Evolutionary conservation across 2,329 filamentous ascomycete species (phyloP), one percentile per base, ranked within the genome.

Genomic region (Nemania sp.): DNA sequence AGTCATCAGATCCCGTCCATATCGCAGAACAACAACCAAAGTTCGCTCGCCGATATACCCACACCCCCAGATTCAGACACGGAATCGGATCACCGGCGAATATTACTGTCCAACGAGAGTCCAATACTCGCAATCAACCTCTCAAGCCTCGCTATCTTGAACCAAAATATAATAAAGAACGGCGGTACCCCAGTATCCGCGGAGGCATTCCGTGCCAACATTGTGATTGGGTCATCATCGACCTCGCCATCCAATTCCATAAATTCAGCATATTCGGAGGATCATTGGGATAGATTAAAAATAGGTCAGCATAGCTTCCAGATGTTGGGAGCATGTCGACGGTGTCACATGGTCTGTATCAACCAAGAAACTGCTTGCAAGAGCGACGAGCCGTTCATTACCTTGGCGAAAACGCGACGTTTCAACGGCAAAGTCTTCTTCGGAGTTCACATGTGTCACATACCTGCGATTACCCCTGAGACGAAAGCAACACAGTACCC

Each of bases 321-420:
- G 57, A 83, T 95, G 65, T 74, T 97, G 4, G 93, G 92, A 0
- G 83, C 89, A 3, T 99, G 94, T 66, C 83, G 91, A 56, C 79
- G 94, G 54, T 99, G 94, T 64, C 91, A 96, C 70, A 97, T 99
- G 92, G 88, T 99, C 8, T 97, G 93, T 68, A 84, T 97, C 40
- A 86, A 99, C 66, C 94, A 97, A 70, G 77, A 84, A 41, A 96
- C 88, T 11, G 91, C 86, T 0, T 79, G 84, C 59, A 89, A 85
- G 69, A 84, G 86, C 59, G 84, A 91, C 59, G 94, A 97, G 70
- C 94, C 94, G 0, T 96, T 94, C 67, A 82, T 89, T 3, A 97
- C 91, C 1, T 74, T 99, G 54, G 87, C 89, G 1, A 96, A 95
- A 76, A 96, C 90, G 9, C 82, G 94, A 62, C 83, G 90, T 52